Percentiles rank a stretch among this genome's conserved stretches.
These are phyloP conservation scores for Drechslerella dactyloides DNA, from an alignment of 2,329 filamentous ascomycete genomes.

Conservation along the genomic window DNA sequence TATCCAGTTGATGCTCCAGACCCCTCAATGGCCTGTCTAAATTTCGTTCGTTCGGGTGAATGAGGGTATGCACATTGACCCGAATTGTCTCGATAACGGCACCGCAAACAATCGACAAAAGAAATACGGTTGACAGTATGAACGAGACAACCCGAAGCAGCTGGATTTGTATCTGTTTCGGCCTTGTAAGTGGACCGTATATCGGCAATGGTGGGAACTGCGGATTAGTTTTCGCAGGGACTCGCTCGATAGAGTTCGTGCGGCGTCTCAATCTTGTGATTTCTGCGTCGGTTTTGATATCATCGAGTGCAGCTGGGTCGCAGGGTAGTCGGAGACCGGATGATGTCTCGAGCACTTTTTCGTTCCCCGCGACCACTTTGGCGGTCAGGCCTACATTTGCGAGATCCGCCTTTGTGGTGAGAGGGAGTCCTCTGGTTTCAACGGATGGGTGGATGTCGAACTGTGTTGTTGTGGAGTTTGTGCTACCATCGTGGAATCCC, in stretches of 20 bases:
- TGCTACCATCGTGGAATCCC: background rate
- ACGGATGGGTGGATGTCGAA: constrained; percentile 17
- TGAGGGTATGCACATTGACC: constrained; percentile 1
- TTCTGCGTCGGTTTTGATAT: constrained; percentile 21
- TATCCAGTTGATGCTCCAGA: constrained; percentile 58
- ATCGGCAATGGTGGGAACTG: constrained; percentile 83
- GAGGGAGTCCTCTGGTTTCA: constrained; percentile 23
- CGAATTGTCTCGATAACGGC: constrained; percentile 60
- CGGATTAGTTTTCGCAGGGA: constrained; percentile 74
- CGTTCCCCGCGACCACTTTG: constrained; percentile 39
- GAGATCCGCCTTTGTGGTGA: constrained; percentile 5
- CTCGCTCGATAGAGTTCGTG: constrained; percentile 58
- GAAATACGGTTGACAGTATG: constrained; percentile 77
- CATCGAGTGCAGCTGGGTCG: constrained; percentile 8
- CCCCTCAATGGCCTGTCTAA: constrained; percentile 56
- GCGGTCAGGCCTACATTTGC: constrained; percentile 29
- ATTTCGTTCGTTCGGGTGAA: background rate
- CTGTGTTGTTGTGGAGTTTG: constrained; percentile 27
- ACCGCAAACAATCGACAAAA: constrained; percentile 76
- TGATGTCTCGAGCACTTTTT: constrained; percentile 36
- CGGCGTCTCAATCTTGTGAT: constrained; percentile 10
- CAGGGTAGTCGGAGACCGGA: constrained; percentile 28
- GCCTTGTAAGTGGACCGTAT: constrained; percentile 74
- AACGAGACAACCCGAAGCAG: constrained; percentile 73
- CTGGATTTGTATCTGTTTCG: constrained; percentile 71